Base-by-base conservation (phyloP, 495 filamentous ascomycete species). In the Aspergillus homomorphus region DNA sequence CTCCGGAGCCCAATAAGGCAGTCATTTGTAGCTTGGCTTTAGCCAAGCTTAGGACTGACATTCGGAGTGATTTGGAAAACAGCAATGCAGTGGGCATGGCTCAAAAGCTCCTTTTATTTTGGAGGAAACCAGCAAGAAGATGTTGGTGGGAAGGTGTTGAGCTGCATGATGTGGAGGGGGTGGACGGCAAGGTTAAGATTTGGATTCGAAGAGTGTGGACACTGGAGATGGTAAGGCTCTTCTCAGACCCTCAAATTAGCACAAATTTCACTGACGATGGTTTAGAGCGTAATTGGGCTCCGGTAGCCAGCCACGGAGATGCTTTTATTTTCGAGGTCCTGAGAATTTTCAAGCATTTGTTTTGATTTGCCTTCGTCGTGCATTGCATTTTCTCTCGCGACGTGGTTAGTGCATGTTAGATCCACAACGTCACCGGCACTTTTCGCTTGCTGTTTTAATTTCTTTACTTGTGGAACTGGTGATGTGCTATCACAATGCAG, bases 121-220 rank as follows among this genome's bases (percentile, higher is more conserved):
- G 94, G 94, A 82, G 94, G 60, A 99, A 99, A 72, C 94, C 94
- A 8, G 94, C 94, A 22, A 82, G 94, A 48, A 81, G 94, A 69
- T 99, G 94, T 77, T 99, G 94, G 94, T 99, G 94, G 94, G 94
- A 98, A 70, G 95, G 94, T 9, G 87, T 97, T n/a, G 93, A 97
- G 66, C 78, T 99, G 20, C 83, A 91, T 18, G 74, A 87, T 54
- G 89, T 99, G 15, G 95, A 96, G 50, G 94, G 94, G 12, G 84
- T 97, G 16, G 86, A 96, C 38, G 95, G 94, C 24, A 89, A 86
- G 64, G 77, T 99, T 66, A 99, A 98, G 73, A 91, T 98, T 59
- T 99, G 94, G 94, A 96, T 98, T 65, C 82, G 94, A 58, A 80
- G 94, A 65, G 94, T 99, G 58, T 99, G 94, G 94, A 99, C 94